A percentile compares a stretch with the other conserved stretches of the same genome.
Conservation (phyloP, 2,329 filamentous ascomycete genomes). For the Fusarium floridanum region DNA sequence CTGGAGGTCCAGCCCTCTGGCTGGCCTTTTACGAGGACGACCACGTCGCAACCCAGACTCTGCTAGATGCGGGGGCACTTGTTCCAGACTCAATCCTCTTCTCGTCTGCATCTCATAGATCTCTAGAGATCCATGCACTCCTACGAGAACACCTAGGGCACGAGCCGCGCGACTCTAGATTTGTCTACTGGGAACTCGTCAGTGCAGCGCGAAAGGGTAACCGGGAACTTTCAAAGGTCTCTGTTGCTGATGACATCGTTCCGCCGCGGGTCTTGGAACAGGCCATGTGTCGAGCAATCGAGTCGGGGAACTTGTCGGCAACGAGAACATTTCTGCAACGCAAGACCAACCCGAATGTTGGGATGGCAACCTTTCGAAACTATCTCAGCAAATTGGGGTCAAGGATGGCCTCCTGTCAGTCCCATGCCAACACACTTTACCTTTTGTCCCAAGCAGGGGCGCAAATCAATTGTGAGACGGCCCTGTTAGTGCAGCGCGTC, state of each 20-base stretch:
- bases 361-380: not conserved
- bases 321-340: not conserved
- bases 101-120: accelerated
- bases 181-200: not conserved
- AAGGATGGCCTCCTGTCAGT: accelerated
- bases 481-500: not conserved
- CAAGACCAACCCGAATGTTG: not conserved
- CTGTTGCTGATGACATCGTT: not conserved
- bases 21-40: accelerated
- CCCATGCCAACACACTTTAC: not conserved
- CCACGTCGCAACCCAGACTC: not conserved
- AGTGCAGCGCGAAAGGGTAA: not conserved
- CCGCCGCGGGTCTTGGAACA: not conserved
- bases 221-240: not conserved
- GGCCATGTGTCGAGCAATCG: not conserved
- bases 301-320: accelerated
- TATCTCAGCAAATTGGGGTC: too few relatives aligned
- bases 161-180: too few relatives aligned
- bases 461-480: not conserved
- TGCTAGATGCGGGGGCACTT: not conserved
- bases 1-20: not conserved
- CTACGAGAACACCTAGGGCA: not conserved
- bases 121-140: accelerated
- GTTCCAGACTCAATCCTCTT: not conserved
- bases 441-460: not conserved